Evolutionary conservation across 2,329 filamentous ascomycete genomes (phyloP).

Genomic region (Fusarium nisikadoi): DNA sequence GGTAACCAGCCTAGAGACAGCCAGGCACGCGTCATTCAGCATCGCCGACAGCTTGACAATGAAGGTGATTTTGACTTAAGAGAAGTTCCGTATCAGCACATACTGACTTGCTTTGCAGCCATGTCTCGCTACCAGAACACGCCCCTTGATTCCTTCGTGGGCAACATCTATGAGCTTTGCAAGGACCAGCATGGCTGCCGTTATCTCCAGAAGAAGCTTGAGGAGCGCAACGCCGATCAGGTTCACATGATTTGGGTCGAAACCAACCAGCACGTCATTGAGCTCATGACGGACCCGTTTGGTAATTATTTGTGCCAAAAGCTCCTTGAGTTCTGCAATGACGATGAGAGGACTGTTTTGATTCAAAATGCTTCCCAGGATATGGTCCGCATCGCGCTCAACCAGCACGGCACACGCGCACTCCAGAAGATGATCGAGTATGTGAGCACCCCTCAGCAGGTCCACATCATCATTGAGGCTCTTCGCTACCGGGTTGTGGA

Average conservation of each 20-base stretch:
- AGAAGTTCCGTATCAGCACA: not conserved
- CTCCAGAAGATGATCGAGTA: slow-evolving; percentile 99
- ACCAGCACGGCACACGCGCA: slow-evolving; percentile 96
- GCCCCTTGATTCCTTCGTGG: slow-evolving; percentile 80
- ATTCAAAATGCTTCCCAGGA: slow-evolving; percentile 89
- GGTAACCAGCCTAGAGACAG: slow-evolving; percentile 73
- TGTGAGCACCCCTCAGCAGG: slow-evolving; percentile 86
- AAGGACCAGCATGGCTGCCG: slow-evolving; percentile 98
- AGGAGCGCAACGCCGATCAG: slow-evolving; percentile 85
- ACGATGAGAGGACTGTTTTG: slow-evolving; percentile 91
- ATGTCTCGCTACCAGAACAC: slow-evolving; percentile 87
- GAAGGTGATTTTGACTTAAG: slow-evolving; percentile 63
- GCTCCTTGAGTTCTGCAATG: slow-evolving; percentile 92
- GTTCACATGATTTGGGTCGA: slow-evolving; percentile 95
- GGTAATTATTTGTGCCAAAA: slow-evolving; percentile 99
- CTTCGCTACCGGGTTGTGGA: slow-evolving; percentile 87
- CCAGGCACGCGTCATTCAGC: slow-evolving; percentile 79
- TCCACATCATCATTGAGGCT: slow-evolving; percentile 86
- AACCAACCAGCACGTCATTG: slow-evolving; percentile 91
- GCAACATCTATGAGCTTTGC: slow-evolving; percentile 89
- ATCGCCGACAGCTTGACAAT: slow-evolving; percentile 78
- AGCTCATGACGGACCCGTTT: slow-evolving; percentile 99
- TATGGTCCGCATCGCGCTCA: slow-evolving; percentile 92
- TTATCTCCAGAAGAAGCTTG: slow-evolving; percentile 96
- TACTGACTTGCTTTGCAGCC: slow-evolving; percentile 55